These are phyloP conservation scores for Phytophthora palmivora DNA, from an alignment of 352 stramenopile genomes.

Conservation along the genomic window DNA sequence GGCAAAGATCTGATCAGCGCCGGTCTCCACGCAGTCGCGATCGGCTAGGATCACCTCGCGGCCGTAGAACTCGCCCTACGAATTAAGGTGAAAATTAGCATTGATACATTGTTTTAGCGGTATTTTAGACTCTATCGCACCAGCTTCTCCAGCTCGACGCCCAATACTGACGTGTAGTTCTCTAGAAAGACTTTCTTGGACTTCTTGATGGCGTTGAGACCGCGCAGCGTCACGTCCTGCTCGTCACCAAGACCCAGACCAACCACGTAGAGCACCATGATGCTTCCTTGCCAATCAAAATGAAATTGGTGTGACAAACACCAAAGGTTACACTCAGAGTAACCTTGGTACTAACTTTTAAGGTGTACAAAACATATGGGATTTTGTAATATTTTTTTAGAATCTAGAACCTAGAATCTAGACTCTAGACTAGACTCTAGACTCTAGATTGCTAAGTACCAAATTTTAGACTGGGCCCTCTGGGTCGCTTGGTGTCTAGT, in stretches of 20 bases:
- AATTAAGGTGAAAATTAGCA: too few species aligned
- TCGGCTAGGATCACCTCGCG: slow-evolving; percentile 91
- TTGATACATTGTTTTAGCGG: too few species aligned
- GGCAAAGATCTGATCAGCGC: slow-evolving; percentile 96
- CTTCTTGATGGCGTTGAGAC: slow-evolving; percentile 95
- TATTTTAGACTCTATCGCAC: too few species aligned
- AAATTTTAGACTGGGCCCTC: too few species aligned
- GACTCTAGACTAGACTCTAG: too few species aligned
- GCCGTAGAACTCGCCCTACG: slow-evolving; percentile 96
- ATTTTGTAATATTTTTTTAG: too few species aligned
- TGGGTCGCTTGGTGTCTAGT: too few species aligned
- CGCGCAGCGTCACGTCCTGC: slow-evolving; percentile 98
- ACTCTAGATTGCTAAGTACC: too few species aligned
- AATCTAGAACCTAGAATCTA: too few species aligned
- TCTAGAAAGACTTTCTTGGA: slow-evolving; percentile 97
- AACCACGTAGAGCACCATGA: slow-evolving; percentile 96
- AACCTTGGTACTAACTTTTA: too few species aligned
- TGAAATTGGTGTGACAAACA: background rate
- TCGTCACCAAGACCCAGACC: slow-evolving; percentile 98
- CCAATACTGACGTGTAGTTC: slow-evolving; percentile 98
- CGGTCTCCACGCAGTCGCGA: slow-evolving; percentile 96
- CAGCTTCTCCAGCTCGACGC: slow-evolving; percentile 85
- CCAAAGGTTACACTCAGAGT: too few species aligned
- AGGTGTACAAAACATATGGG: too few species aligned
- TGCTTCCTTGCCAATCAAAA: slow-evolving; percentile 18